Evolutionary conservation across 352 stramenopile species (phyloP), one percentile per base, ranked within the genome.

Genomic region (Phytopythium kandeliae): DNA sequence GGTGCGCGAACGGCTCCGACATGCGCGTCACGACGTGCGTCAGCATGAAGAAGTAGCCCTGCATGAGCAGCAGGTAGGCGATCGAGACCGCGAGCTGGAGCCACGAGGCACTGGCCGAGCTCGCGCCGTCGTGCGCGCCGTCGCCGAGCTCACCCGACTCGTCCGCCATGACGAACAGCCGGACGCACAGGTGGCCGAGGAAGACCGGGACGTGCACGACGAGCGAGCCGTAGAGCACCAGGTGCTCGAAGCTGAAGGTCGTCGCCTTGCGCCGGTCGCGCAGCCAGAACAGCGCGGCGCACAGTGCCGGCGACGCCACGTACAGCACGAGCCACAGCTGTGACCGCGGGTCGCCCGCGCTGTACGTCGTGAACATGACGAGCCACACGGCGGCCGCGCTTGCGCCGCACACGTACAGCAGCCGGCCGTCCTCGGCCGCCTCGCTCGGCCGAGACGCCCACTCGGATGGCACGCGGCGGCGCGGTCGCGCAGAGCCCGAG

Each of bases 41-140:
- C 55, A 94, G 83, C 24, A 89, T 71, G 37, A 88, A 89, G 48
- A 94, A 92, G 51, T 92, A 94, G 31, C 70, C 66, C 58, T 94
- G 84, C 84, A 94, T 92, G 10, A 89, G 48, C 22, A 88, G 51
- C 30, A 94, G 51, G 54, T 84, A 94, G 25, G 92, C 48, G 31
- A 89, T 67, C 15, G 83, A 92, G 41, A 92, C 72, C 24, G 55
- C 72, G 30, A 94, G 63, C 47, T 94, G 91, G 10, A 90, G 64
- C 71, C 72, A 86, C 40, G 75, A 83, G 5, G 62, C 60, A 24
- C 58, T 73, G 13, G 69, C 54, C 0, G 67, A 42, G 16, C 46
- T 15, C 2, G 31, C 51, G 5, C 51, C 37, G 6, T 57, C 36
- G 38, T 68, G 57, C 21, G n/a, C 45, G 12, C 33, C 45, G 30